phyloP scores from a whole-genome alignment of 169 alveolate genomes.

The Eimeria necatrix region DNA sequence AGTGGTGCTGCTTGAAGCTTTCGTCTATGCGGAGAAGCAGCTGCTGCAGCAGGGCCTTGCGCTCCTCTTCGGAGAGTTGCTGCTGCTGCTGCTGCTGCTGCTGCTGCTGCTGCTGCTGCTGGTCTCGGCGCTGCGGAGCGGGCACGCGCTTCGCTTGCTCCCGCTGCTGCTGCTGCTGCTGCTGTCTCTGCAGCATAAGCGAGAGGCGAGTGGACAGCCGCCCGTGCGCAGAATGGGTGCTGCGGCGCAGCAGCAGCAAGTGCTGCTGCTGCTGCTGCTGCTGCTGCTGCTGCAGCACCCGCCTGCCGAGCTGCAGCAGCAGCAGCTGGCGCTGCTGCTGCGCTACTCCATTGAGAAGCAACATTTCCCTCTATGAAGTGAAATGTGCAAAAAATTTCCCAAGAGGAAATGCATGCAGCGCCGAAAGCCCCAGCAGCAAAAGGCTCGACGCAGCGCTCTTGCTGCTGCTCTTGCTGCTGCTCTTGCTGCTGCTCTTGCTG shows the following conservation, averaged over 20 bases:
- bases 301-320: not conserved
- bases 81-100: slow-evolving; percentile 23
- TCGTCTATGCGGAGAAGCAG: slow-evolving; percentile 24
- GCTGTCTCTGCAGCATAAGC: not conserved
- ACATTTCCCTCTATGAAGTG: too few relatives aligned
- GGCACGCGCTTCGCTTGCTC: not conserved
- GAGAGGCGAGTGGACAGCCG: slow-evolving; percentile 14
- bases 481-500: slow-evolving; percentile 11
- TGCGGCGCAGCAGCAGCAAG: not conserved
- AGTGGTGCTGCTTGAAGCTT: slow-evolving; percentile 22
- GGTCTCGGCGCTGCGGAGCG: not conserved
- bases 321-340: slow-evolving; percentile 1
- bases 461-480: slow-evolving; percentile 22
- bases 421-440: too few relatives aligned
- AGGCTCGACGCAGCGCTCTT: too few relatives aligned
- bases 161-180: slow-evolving; percentile 7
- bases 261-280: slow-evolving; percentile 8
- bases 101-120: slow-evolving; percentile 33
- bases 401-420: too few relatives aligned
- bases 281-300: not conserved
- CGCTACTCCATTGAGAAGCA: not conserved
- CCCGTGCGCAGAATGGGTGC: not conserved
- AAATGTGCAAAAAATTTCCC: too few relatives aligned
- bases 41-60: slow-evolving; percentile 24
- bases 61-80: slow-evolving; percentile 11